A percentile compares a stretch with the other conserved stretches of the same genome.
Conservation (phyloP, 2,329 filamentous ascomycete species). For the Coleophoma crateriformis region DNA sequence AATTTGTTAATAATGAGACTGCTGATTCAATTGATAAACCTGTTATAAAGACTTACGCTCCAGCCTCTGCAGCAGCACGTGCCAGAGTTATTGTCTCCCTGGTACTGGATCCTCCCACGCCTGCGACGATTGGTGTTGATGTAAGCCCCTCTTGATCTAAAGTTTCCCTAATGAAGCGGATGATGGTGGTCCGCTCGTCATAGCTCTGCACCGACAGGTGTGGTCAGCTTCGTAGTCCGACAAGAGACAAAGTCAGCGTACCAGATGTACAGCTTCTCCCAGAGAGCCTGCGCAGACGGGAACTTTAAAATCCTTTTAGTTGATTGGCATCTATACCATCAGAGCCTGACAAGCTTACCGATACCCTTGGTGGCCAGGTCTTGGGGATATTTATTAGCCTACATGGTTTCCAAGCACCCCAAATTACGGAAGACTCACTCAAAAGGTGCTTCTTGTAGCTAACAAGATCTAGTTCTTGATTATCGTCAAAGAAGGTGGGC, state of each 20-base stretch:
- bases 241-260: background rate
- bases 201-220: background rate
- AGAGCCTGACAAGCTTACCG: background rate
- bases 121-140: conserved; percentile 36
- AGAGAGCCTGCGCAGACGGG: background rate
- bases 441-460: background rate
- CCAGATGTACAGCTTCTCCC: conserved; percentile 3
- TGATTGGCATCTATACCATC: background rate
- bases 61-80: conserved; percentile 29
- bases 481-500: background rate
- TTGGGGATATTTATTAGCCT: background rate
- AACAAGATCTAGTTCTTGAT: background rate
- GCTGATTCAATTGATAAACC: background rate
- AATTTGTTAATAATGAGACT: background rate
- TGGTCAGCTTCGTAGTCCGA: background rate
- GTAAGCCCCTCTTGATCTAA: conserved; percentile 28
- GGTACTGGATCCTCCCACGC: conserved; percentile 33
- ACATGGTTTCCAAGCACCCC: background rate
- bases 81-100: conserved; percentile 28
- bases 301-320: background rate
- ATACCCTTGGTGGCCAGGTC: background rate
- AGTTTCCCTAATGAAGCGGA: conserved; percentile 31
- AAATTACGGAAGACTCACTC: background rate
- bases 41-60: conserved; percentile 16
- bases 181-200: conserved; percentile 32